Percentiles rank a stretch among this genome's conserved stretches.
Evolutionary conservation across 176 grass and related monocot genomes (phyloP).

Genomic region (Oryza longistaminata): DNA sequence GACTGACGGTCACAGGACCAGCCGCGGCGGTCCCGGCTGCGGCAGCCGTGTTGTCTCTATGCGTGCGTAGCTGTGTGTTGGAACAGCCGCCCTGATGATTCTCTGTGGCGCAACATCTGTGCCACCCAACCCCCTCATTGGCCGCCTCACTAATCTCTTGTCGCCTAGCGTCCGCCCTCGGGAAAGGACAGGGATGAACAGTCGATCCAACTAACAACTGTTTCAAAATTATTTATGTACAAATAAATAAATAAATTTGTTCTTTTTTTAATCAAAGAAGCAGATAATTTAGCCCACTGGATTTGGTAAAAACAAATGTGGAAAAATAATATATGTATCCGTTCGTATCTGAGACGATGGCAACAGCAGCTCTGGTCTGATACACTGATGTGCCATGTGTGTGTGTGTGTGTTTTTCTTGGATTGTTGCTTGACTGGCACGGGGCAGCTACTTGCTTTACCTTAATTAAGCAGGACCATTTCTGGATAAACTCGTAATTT

Average conservation of each 20-base stretch:
- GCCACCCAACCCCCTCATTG: background rate
- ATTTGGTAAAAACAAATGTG: background rate
- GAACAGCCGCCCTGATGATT: background rate
- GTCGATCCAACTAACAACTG: background rate
- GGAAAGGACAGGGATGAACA: slow-evolving; percentile 21
- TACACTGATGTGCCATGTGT: background rate
- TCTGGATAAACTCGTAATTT: background rate
- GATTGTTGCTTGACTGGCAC: background rate
- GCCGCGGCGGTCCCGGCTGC: background rate
- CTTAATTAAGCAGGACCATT: background rate
- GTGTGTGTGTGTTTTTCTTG: slow-evolving; percentile 19
- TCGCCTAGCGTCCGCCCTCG: background rate
- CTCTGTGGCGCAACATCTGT: slow-evolving; percentile 5
- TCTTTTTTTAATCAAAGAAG: background rate
- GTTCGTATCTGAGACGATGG: background rate
- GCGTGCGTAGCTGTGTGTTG: background rate
- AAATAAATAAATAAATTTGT: background rate
- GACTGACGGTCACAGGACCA: no score
- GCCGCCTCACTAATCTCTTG: background rate
- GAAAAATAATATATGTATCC: background rate
- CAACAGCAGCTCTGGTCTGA: background rate
- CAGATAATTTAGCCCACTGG: background rate
- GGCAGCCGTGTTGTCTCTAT: no score
- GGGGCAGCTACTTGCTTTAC: background rate
- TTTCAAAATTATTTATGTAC: background rate